Percentiles rank a stretch among this genome's conserved stretches.
phyloP scores from a whole-genome alignment of 164 flowering plant species.

The Umbellularia californica region DNA sequence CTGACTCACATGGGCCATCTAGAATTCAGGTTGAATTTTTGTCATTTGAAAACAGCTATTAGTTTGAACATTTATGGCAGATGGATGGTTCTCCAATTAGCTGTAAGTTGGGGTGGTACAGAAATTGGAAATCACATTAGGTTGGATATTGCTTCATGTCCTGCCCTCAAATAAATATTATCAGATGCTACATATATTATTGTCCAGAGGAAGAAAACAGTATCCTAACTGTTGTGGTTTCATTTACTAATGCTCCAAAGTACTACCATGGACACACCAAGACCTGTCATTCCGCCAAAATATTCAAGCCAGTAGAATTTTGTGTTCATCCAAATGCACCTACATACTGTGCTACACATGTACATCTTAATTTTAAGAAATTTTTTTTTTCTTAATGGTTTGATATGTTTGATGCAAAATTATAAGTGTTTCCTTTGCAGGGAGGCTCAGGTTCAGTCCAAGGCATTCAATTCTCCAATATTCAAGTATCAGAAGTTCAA shows the following conservation, averaged over 20 bases:
- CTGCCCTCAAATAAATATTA: neutral
- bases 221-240: neutral
- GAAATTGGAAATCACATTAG: neutral
- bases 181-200: neutral
- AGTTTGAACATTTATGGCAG: neutral
- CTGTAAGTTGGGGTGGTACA: neutral
- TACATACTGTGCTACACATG: neutral
- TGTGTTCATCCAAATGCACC: neutral
- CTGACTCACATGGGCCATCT: neutral
- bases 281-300: neutral
- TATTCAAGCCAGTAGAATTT: no score
- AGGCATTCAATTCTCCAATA: slow-evolving; percentile 36
- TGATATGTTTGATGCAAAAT: neutral
- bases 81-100: no score
- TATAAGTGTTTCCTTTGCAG: slow-evolving; percentile 19
- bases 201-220: neutral
- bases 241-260: neutral
- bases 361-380: no score
- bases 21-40: neutral
- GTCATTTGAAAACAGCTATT: neutral
- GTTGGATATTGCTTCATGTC: neutral
- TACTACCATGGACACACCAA: neutral
- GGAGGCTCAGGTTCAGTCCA: slow-evolving; percentile 47
- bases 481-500: slow-evolving; percentile 41
- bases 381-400: neutral